These are phyloP conservation scores for Erythrobasidium hasegawianum DNA, from an alignment of 1,284 basidiomycete species.

Conservation along the genomic window DNA sequence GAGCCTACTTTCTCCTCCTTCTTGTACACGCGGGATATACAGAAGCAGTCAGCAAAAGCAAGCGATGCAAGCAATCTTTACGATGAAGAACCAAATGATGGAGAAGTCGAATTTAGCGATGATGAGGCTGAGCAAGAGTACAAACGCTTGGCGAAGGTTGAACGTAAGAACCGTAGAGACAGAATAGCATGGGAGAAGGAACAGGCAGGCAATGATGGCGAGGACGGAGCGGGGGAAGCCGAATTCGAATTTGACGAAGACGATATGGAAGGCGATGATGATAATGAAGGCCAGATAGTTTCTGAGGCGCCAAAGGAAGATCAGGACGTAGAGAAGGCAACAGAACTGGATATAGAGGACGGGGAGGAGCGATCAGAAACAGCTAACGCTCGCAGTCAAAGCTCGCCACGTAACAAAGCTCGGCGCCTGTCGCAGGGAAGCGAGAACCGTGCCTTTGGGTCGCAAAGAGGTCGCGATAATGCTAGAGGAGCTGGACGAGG, in stretches of 20 bases:
- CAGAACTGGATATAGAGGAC: background rate
- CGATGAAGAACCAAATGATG: constrained; percentile 79
- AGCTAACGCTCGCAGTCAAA: background rate
- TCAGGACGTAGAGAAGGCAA: background rate
- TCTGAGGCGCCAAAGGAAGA: background rate
- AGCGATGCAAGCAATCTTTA: constrained; percentile 88
- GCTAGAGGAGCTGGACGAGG: constrained; percentile 4
- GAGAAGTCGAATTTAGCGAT: constrained; percentile 84
- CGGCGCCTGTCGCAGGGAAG: background rate
- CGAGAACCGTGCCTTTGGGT: background rate
- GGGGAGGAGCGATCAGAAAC: background rate
- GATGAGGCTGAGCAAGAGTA: constrained; percentile 76
- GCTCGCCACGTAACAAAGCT: background rate
- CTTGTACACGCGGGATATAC: constrained; percentile 66
- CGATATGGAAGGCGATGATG: constrained; percentile 10
- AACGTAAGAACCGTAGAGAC: constrained; percentile 16
- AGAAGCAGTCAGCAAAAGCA: constrained; percentile 60
- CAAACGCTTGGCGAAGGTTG: constrained; percentile 47
- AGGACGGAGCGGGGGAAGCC: background rate
- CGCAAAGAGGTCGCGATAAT: background rate
- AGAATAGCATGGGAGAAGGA: background rate
- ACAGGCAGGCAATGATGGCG: background rate
- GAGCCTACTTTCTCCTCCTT: constrained; percentile 61
- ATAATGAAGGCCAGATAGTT: background rate
- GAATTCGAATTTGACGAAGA: constrained; percentile 32